phyloP scores from a whole-genome alignment of 1,139 yeast genomes.

The Blastobotrys buckinghamii region DNA sequence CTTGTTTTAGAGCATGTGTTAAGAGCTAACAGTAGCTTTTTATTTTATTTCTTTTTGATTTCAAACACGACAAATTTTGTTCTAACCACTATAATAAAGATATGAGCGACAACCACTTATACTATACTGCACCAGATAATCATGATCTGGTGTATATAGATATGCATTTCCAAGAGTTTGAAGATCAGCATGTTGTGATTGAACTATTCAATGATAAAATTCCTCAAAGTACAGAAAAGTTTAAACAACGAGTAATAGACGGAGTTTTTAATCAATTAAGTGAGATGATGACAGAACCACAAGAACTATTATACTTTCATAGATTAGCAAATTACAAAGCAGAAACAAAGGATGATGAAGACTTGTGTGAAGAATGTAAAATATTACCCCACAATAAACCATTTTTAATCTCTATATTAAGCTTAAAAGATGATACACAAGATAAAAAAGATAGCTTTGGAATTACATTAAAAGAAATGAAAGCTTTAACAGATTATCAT shows the following conservation, averaged over 20 bases:
- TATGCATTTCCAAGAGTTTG: background rate
- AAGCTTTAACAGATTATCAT: constrained; percentile 84
- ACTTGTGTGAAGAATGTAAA: background rate
- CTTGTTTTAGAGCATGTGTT: too few species aligned
- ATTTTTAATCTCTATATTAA: background rate
- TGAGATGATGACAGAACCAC: background rate
- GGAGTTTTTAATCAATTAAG: background rate
- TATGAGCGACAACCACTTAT: background rate
- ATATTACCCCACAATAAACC: background rate
- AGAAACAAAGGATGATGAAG: background rate
- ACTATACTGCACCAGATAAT: background rate
- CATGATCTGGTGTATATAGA: background rate
- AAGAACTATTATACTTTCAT: background rate
- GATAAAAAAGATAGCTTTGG: constrained; percentile 69
- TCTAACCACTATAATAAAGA: too few species aligned
- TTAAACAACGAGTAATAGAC: background rate
- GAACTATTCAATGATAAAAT: constrained; percentile 1
- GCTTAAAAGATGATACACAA: background rate
- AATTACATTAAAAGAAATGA: constrained; percentile 66
- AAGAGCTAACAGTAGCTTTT: too few species aligned
- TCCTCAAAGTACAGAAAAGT: background rate
- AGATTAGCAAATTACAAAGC: background rate
- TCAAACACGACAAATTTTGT: too few species aligned
- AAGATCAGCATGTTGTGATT: background rate
- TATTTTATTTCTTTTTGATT: too few species aligned